Conservation (phyloP, 1,284 basidiomycete species). For the Malassezia equina region DNA sequence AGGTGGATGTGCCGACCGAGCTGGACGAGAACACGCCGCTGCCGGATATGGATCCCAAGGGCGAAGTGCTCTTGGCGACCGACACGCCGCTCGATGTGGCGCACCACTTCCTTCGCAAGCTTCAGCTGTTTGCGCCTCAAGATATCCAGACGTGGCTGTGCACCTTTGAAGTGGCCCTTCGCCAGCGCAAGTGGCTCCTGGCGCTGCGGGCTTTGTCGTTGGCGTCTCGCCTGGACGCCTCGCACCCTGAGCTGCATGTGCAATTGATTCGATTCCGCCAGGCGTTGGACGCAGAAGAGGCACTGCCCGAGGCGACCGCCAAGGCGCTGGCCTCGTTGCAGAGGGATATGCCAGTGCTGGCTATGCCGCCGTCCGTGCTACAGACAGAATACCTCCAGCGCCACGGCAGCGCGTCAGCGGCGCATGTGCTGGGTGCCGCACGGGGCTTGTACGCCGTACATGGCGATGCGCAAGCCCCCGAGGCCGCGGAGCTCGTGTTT, state of each 20-base stretch:
- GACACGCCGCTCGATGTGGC: slow-evolving; percentile 62
- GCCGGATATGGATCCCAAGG: slow-evolving; percentile 42
- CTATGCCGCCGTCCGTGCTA: slow-evolving; percentile 55
- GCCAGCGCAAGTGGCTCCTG: slow-evolving; percentile 67
- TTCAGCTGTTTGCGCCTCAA: slow-evolving; percentile 52
- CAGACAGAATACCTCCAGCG: slow-evolving; percentile 66
- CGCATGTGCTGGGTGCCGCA: slow-evolving; percentile 54
- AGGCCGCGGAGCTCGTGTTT: slow-evolving; percentile 6
- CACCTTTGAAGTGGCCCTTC: slow-evolving; percentile 68
- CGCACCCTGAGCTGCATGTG: slow-evolving; percentile 62
- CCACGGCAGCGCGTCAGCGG: slow-evolving; percentile 57
- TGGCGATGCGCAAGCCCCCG: neutral
- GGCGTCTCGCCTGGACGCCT: slow-evolving; percentile 56
- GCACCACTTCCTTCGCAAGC: slow-evolving; percentile 61
- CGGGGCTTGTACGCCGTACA: slow-evolving; percentile 51
- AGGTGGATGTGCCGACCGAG: slow-evolving; percentile 15
- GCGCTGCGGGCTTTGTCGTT: slow-evolving; percentile 62
- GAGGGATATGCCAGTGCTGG: slow-evolving; percentile 18
- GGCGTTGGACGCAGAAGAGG: slow-evolving; percentile 15
- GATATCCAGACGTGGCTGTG: slow-evolving; percentile 64
- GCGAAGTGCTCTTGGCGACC: slow-evolving; percentile 20
- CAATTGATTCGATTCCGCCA: slow-evolving; percentile 61
- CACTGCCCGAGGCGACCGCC: slow-evolving; percentile 12
- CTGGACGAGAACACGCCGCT: slow-evolving; percentile 56
- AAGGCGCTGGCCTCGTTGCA: slow-evolving; percentile 47